phyloP scores from a whole-genome alignment of 305 asterid genomes.

The Fraxinus latifolia region DNA sequence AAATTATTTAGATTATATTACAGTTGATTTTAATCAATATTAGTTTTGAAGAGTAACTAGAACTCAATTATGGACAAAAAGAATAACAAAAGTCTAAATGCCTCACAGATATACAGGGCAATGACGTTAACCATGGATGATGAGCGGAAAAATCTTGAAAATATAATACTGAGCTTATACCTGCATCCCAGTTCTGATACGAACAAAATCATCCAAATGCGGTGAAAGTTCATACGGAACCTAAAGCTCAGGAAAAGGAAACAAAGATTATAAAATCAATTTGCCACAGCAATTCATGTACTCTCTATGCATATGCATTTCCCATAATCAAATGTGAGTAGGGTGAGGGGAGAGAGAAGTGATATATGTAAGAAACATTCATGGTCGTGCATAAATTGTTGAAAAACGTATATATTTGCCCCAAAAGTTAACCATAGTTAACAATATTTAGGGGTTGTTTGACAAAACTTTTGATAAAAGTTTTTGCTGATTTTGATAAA shows the following conservation, averaged over 20 bases:
- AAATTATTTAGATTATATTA: not conserved
- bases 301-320: constrained; percentile 6
- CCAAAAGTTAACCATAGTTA: not conserved
- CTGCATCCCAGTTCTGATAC: constrained; percentile 82
- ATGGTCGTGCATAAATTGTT: not conserved
- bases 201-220: constrained; percentile 81
- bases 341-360: not conserved
- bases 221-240: constrained; percentile 73
- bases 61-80: not conserved
- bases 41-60: constrained; percentile 15
- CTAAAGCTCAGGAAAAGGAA: constrained; percentile 39
- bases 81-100: not conserved
- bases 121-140: not conserved
- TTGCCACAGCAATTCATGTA: constrained; percentile 4
- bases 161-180: constrained; percentile 27
- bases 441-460: not conserved
- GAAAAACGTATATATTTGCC: not conserved
- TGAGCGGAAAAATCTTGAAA: not conserved
- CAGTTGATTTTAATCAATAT: constrained; percentile 5
- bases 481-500: not conserved
- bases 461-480: not conserved
- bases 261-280: constrained; percentile 18
- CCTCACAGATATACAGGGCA: constrained; percentile 2
- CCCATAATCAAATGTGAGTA: not conserved
- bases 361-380: constrained; percentile 3